These are phyloP conservation scores for Gypsophila paniculata DNA, from an alignment of 179 eudicot genomes.

Conservation along the genomic window DNA sequence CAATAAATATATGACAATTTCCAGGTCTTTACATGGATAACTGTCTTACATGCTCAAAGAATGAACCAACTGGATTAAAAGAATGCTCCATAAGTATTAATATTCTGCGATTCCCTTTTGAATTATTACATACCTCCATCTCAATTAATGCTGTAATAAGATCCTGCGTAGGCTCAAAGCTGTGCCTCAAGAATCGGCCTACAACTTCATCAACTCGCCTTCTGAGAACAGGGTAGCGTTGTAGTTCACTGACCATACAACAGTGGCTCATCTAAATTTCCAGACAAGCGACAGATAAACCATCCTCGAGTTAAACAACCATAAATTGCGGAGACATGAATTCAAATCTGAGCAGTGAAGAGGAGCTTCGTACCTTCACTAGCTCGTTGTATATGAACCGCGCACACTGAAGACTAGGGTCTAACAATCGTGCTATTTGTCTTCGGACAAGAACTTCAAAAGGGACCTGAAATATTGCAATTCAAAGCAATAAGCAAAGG, in stretches of 20 bases:
- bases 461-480: slow-evolving; percentile 39
- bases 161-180: slow-evolving; percentile 72
- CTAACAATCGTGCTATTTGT: slow-evolving; percentile 56
- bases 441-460: slow-evolving; percentile 63
- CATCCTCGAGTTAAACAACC: slow-evolving; percentile 7
- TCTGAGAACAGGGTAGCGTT: slow-evolving; percentile 84
- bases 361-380: slow-evolving; percentile 37
- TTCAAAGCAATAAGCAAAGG: slow-evolving; percentile 10
- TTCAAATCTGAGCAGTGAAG: background rate
- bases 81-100: background rate
- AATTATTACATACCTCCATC: slow-evolving; percentile 69
- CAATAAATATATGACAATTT: background rate
- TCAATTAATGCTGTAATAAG: slow-evolving; percentile 84
- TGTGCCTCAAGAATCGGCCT: slow-evolving; percentile 68
- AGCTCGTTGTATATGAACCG: slow-evolving; percentile 46
- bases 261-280: slow-evolving; percentile 77
- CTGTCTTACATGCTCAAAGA: background rate
- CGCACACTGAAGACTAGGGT: slow-evolving; percentile 60
- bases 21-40: background rate
- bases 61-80: background rate
- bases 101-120: background rate
- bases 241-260: slow-evolving; percentile 73
- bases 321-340: background rate
- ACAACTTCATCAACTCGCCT: slow-evolving; percentile 87
- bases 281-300: background rate